A percentile compares a stretch with the other conserved stretches of the same genome.
These are phyloP conservation scores for Volvariella surrecta DNA, from an alignment of 1,284 basidiomycete species.

Conservation along the genomic window DNA sequence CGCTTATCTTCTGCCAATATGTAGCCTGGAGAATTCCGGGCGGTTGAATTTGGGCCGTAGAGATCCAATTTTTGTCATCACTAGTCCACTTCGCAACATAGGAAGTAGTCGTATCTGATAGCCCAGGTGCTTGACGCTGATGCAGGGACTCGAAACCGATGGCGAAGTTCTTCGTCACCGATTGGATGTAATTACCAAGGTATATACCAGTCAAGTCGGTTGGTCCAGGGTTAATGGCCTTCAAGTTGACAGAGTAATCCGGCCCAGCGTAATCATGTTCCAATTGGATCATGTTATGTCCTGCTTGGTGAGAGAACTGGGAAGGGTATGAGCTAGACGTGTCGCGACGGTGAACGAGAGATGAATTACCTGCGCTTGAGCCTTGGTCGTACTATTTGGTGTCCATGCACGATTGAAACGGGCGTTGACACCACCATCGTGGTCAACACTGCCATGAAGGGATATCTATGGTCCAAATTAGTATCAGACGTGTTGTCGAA, in stretches of 20 bases:
- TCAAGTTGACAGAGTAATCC: conserved; percentile 85
- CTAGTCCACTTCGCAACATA: conserved; percentile 86
- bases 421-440: conserved; percentile 85
- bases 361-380: conserved; percentile 76
- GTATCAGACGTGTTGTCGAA: conserved; percentile 5
- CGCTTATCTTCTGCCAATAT: conserved; percentile 94
- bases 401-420: conserved; percentile 91
- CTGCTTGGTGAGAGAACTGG: conserved; percentile 59
- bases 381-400: conserved; percentile 73
- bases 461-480: conserved; percentile 53
- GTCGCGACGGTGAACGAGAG: conserved; percentile 4
- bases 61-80: conserved; percentile 78
- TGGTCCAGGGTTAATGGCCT: conserved; percentile 90
- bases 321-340: conserved; percentile 10
- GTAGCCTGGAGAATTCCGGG: conserved; percentile 85
- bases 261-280: conserved; percentile 93
- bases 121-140: conserved; percentile 70
- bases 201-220: conserved; percentile 91
- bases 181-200: conserved; percentile 91
- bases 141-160: conserved; percentile 87
- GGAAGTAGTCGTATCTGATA: conserved; percentile 72
- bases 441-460: conserved; percentile 91
- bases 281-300: conserved; percentile 85
- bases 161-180: conserved; percentile 87
- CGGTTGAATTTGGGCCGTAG: conserved; percentile 87